These are phyloP conservation scores for Chaetomium tenue DNA, from an alignment of 495 filamentous ascomycete species.

Conservation along the genomic window DNA sequence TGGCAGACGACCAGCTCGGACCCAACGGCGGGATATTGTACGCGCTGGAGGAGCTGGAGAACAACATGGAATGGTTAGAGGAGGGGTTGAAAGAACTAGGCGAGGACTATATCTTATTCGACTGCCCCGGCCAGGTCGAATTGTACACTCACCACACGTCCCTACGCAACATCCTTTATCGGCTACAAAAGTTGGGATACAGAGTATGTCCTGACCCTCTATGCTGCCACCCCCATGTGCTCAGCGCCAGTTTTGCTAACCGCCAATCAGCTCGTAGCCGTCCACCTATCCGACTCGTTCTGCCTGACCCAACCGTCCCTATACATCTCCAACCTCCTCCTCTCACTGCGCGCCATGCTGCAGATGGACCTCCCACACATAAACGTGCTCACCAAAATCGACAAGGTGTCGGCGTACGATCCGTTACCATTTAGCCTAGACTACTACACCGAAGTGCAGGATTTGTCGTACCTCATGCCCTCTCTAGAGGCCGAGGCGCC, in stretches of 20 bases:
- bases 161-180: slow-evolving; percentile 84
- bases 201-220: slow-evolving; percentile 58
- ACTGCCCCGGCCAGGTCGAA: slow-evolving; percentile 96
- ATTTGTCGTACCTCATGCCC: slow-evolving; percentile 79
- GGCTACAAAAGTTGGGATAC: slow-evolving; percentile 86
- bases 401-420: slow-evolving; percentile 75
- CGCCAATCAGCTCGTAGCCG: slow-evolving; percentile 69
- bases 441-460: slow-evolving; percentile 97
- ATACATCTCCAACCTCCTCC: slow-evolving; percentile 88
- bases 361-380: slow-evolving; percentile 94
- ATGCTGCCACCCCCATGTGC: not conserved
- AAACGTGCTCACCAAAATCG: slow-evolving; percentile 96
- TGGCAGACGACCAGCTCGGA: slow-evolving; percentile 86
- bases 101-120: slow-evolving; percentile 92
- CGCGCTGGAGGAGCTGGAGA: slow-evolving; percentile 90
- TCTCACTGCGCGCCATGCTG: slow-evolving; percentile 92
- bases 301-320: slow-evolving; percentile 87
- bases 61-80: slow-evolving; percentile 88
- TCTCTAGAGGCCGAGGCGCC: slow-evolving; percentile 60
- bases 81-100: slow-evolving; percentile 69
- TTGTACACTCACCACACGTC: slow-evolving; percentile 92
- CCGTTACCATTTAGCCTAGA: slow-evolving; percentile 89
- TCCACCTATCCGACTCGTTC: slow-evolving; percentile 90
- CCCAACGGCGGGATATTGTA: slow-evolving; percentile 92
- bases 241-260: not conserved